phyloP scores from a whole-genome alignment of 805 yeast genomes.

The Metschnikowia hibisci region DNA sequence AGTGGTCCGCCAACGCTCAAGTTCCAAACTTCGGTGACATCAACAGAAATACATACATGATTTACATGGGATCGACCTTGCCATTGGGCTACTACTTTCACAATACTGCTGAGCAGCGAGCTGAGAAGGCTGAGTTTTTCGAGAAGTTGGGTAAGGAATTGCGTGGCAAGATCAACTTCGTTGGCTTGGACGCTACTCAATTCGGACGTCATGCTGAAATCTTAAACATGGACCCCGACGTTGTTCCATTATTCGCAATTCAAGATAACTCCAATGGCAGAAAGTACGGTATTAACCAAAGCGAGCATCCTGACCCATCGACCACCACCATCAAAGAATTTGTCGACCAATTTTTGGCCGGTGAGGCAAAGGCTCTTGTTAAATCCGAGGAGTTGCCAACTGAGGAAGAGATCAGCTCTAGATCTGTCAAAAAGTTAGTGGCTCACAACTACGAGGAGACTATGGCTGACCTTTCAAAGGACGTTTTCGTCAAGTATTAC shows the following conservation, averaged over 20 bases:
- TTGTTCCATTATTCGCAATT: slow-evolving; percentile 82
- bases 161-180: slow-evolving; percentile 82
- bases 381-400: slow-evolving; percentile 88
- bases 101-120: slow-evolving; percentile 63
- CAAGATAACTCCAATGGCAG: slow-evolving; percentile 66
- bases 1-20: slow-evolving; percentile 57
- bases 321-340: slow-evolving; percentile 52
- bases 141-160: slow-evolving; percentile 63
- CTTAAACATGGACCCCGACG: slow-evolving; percentile 76
- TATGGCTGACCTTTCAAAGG: slow-evolving; percentile 54
- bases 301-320: slow-evolving; percentile 41
- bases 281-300: slow-evolving; percentile 77
- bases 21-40: slow-evolving; percentile 88
- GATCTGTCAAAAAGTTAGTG: slow-evolving; percentile 70
- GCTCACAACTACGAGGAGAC: slow-evolving; percentile 76
- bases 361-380: slow-evolving; percentile 64
- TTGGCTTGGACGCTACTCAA: slow-evolving; percentile 75
- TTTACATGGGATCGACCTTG: slow-evolving; percentile 63
- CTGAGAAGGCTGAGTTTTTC: slow-evolving; percentile 48
- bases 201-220: slow-evolving; percentile 85
- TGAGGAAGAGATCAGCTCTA: slow-evolving; percentile 54
- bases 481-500: slow-evolving; percentile 83
- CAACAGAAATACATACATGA: slow-evolving; percentile 69
- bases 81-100: slow-evolving; percentile 92
- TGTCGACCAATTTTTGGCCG: slow-evolving; percentile 59